Percentiles rank a stretch among this genome's conserved stretches.
Evolutionary conservation across 2,329 filamentous ascomycete genomes (phyloP).

Genomic region (Furcasterigmium furcatum): DNA sequence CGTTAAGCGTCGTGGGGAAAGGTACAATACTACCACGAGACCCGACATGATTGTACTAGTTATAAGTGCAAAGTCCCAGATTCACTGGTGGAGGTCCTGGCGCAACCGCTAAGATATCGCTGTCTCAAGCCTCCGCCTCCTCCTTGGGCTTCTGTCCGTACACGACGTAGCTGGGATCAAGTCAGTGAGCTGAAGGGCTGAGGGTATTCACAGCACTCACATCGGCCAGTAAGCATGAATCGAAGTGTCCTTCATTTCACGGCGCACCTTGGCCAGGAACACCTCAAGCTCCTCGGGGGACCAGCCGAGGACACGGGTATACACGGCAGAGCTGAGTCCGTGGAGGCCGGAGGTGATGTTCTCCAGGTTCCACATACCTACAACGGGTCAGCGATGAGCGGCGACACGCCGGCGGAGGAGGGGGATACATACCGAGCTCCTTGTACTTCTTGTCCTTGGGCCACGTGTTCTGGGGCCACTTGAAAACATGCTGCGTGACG

Average conservation of each 20-base stretch:
- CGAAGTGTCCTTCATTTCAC: slow-evolving; percentile 17
- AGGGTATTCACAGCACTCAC: slow-evolving; percentile 1
- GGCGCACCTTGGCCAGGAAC: slow-evolving; percentile 18
- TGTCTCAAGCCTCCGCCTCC: too few species aligned
- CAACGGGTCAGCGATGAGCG: neutral
- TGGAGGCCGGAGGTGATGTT: slow-evolving; percentile 19
- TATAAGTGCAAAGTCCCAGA: too few species aligned
- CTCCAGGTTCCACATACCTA: slow-evolving; percentile 16
- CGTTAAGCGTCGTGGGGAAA: too few species aligned
- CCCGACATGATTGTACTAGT: too few species aligned
- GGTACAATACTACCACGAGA: too few species aligned
- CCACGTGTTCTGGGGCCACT: slow-evolving; percentile 45
- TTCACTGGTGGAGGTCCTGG: too few species aligned
- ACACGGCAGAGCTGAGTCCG: slow-evolving; percentile 20
- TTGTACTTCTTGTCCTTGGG: slow-evolving; percentile 43
- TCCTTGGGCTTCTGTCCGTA: too few species aligned
- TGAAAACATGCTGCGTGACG: slow-evolving; percentile 38
- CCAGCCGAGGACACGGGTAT: slow-evolving; percentile 22
- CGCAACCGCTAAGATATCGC: too few species aligned
- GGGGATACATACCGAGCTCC: slow-evolving; percentile 29
- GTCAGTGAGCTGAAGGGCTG: too few species aligned
- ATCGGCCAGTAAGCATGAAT: slow-evolving; percentile 17
- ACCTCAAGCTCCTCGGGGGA: slow-evolving; percentile 15
- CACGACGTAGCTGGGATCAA: too few species aligned
- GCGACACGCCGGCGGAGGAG: too few species aligned